Evolutionary conservation across 1,139 yeast species (phyloP), one percentile per base, ranked within the genome.

Genomic region (Magnusiomyces suaveolens): DNA sequence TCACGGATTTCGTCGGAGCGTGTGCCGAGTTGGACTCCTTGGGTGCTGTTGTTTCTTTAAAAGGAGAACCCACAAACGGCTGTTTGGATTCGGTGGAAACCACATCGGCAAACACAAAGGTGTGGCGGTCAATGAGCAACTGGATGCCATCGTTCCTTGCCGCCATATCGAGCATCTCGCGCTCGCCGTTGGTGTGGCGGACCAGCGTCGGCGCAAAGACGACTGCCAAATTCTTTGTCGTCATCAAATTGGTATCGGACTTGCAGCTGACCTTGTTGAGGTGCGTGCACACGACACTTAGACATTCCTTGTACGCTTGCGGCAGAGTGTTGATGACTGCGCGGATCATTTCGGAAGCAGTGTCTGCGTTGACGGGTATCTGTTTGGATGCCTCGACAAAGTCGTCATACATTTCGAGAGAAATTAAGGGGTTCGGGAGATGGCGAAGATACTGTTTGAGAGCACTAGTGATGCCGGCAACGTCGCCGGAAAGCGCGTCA

Each of bases 141-240:
- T 88, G 96, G 2, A 95, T 84, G 41, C 84, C 81, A 52, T 81
- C 85, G 62, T 88, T 89, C 66, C 95, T 79, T 57, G 81, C 78
- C 25, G 84, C 86, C 88, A 89, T 89, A 66, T 92, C 98, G 54
- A 76, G 66, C 70, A 92, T 82, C 68, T 94, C 98, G 58, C 85
- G 79, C 60, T 86, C 89, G 2, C 96, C 95, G 26, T 82, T 78
- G 58, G 76, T 74, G 62, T 89, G 96, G 57, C 97, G 75, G 0
- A 89, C 86, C 52, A 92, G 73, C 2, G 97, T 89, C 1, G 99
- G 98, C 0, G 97, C 96, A 75, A 92, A 92, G 20, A 92, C 96
- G 52, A 94, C 92, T 0, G 96, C 85, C 56, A 94, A 70, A 64
- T 94, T 89, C 67, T 83, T 82, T 60, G 79, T 73, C 36, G 80